Conservation (phyloP, 306 rosid species). For the Quercus variabilis region DNA sequence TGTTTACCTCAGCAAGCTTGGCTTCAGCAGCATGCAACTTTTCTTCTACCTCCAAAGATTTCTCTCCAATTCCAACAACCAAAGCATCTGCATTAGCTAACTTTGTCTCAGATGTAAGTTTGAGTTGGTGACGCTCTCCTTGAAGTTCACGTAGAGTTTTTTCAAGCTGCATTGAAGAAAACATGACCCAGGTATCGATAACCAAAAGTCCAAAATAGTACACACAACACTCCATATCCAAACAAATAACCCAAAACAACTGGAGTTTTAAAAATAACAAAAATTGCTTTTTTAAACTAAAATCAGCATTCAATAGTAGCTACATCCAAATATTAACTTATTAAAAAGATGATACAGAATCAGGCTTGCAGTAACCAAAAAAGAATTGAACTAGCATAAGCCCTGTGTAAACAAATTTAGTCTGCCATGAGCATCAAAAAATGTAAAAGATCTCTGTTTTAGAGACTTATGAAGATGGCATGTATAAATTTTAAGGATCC, state of each 20-base stretch:
- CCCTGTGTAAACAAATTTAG: not conserved
- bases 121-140: slow-evolving; percentile 52
- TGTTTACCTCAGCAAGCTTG: slow-evolving; percentile 67
- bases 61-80: slow-evolving; percentile 71
- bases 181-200: slow-evolving; percentile 14
- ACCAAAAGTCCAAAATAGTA: slow-evolving; percentile 13
- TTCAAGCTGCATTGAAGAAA: slow-evolving; percentile 59
- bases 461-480: not conserved
- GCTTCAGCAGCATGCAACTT: slow-evolving; percentile 76
- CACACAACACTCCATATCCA: not conserved
- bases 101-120: slow-evolving; percentile 55
- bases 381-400: not conserved
- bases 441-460: not conserved
- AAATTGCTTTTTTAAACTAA: not conserved
- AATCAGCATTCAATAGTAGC: not conserved
- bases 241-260: slow-evolving; percentile 6
- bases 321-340: not conserved
- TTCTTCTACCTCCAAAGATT: slow-evolving; percentile 53
- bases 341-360: slow-evolving; percentile 15
- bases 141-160: slow-evolving; percentile 57
- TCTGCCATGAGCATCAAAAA: not conserved
- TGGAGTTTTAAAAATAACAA: not conserved
- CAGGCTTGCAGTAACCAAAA: not conserved
- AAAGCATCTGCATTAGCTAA: slow-evolving; percentile 59
- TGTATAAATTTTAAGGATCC: not conserved